Percentiles rank a stretch among this genome's conserved stretches.
Evolutionary conservation across 768 basidiomycete species (phyloP).

Genomic region (Kwoniella dendrophila): DNA sequence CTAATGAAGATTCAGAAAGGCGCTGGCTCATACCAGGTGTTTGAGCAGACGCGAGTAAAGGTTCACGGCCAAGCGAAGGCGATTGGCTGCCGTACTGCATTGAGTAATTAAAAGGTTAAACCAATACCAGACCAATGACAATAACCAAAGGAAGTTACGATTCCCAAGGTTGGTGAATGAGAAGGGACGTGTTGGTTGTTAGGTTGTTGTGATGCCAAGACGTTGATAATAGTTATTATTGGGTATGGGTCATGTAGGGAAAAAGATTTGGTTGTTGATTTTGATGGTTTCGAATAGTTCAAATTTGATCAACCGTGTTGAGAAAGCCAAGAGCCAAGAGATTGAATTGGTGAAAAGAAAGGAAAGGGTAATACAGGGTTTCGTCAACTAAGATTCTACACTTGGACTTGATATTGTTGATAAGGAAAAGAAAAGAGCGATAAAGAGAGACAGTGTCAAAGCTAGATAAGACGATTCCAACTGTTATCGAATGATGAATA

Average conservation of each 20-base stretch:
- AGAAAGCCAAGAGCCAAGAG: constrained; percentile 4
- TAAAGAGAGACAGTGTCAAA: too few relatives aligned
- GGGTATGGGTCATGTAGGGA: not conserved
- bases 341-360: not conserved
- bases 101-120: constrained; percentile 3
- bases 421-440: too few relatives aligned
- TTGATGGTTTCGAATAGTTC: not conserved
- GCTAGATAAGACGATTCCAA: too few relatives aligned
- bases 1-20: constrained; percentile 38
- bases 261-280: not conserved
- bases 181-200: not conserved
- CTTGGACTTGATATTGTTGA: not conserved
- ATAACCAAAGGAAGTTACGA: not conserved
- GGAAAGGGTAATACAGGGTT: not conserved
- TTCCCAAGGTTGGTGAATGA: not conserved
- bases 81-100: constrained; percentile 34
- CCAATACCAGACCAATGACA: not conserved
- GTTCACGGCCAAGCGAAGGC: constrained; percentile 37
- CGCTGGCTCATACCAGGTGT: constrained; percentile 40
- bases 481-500: too few relatives aligned
- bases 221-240: not conserved
- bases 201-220: not conserved
- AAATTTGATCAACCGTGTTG: not conserved
- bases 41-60: constrained; percentile 38
- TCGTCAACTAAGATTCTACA: not conserved